These are phyloP conservation scores for Saturnispora kantuleensis DNA, from an alignment of 805 yeast genomes.

Conservation along the genomic window DNA sequence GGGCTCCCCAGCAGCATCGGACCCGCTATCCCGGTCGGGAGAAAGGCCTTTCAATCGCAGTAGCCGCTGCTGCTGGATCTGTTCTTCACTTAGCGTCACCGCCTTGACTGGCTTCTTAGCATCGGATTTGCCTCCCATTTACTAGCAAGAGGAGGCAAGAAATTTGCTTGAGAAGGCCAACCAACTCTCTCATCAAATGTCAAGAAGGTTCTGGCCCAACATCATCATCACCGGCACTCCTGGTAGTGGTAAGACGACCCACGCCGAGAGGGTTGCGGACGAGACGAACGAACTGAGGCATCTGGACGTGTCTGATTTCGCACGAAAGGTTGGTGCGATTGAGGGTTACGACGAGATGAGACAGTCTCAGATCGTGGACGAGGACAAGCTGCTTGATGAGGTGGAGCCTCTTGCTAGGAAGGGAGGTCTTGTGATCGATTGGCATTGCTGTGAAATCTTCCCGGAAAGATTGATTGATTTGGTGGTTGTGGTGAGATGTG, in stretches of 20 bases:
- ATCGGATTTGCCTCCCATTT: conserved; percentile 3
- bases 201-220: conserved; percentile 44
- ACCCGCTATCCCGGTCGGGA: conserved; percentile 2
- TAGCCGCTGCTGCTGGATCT: conserved; percentile 13
- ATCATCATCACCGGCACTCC: conserved; percentile 94
- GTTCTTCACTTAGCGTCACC: conserved; percentile 10
- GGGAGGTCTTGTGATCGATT: conserved; percentile 89
- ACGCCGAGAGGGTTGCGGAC: conserved; percentile 43
- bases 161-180: neutral
- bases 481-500: conserved; percentile 79
- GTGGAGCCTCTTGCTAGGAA: conserved; percentile 66
- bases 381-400: conserved; percentile 74
- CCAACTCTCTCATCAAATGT: conserved; percentile 13
- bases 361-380: conserved; percentile 85
- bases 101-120: neutral
- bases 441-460: conserved; percentile 96
- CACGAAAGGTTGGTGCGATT: conserved; percentile 64
- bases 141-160: neutral
- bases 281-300: conserved; percentile 41
- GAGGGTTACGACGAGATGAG: conserved; percentile 81
- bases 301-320: conserved; percentile 69
- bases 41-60: conserved; percentile 11
- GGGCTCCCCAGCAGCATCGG: no score
- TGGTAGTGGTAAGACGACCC: conserved; percentile 78
- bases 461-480: conserved; percentile 89